Evolutionary conservation across 805 yeast genomes (phyloP), one percentile per base, ranked within the genome.

Genomic region (Candida sithepensis): DNA sequence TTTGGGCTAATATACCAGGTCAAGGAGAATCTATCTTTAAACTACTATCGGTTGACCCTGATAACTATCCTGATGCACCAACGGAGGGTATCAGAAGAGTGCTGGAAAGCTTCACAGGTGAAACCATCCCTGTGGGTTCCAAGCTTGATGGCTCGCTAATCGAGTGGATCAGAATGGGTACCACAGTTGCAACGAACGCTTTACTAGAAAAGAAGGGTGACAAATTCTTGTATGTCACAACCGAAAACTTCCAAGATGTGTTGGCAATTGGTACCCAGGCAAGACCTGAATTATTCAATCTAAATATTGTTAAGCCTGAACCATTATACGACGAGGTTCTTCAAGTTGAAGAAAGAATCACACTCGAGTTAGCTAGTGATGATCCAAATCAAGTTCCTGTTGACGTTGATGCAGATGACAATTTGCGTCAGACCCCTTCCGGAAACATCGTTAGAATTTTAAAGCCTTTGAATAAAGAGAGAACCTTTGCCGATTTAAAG

Each of bases 1-100:
- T 74, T 33, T 67, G 72, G 46, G 78, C 77, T 41, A 67, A 65
- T 42, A 67, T 73, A 28, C 77, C 77, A 2, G 63, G 60, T 33
- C 65, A 67, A 38, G 65, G 59, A 2, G 79, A 75, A 45, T 40
- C 46, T 7, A 65, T 64, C 46, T 75, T 59, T 50, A 59, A 59
- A 37, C 46, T 59, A 19, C 47, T 59, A 16, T 56, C 60, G 2
- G 63, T 50, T 13, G 63, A 59, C 42, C 63, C 64, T 4, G 43
- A 50, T 12, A 60, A 59, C 39, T 59, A 58, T 43, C 43, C 45
- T 3, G 63, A 59, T 45, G 61, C 63, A 12, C 61, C 63, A 16
- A 54, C 58, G 8, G 63, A 59, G 42, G 61, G 59, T n/a, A 56
- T 59, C 22, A 44, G 63, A 30, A 44, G 57, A 10, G 54, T 59